phyloP scores from a whole-genome alignment of 2,329 filamentous ascomycete genomes.

The Penicillium nordicum region DNA sequence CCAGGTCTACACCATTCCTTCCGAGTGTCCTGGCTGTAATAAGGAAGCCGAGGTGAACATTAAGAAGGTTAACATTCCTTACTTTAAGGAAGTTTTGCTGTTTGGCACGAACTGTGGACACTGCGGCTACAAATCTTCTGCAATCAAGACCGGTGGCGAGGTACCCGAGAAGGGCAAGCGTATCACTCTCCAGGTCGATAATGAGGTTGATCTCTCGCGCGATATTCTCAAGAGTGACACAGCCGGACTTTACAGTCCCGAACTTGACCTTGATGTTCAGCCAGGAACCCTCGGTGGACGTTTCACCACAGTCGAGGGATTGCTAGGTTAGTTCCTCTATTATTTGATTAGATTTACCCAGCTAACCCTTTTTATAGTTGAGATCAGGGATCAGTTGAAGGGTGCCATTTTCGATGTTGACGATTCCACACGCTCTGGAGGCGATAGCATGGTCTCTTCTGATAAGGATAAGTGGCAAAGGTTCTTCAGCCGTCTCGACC shows the following conservation, averaged over 20 bases:
- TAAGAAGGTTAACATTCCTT: conserved; percentile 5
- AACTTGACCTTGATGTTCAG: conserved; percentile 63
- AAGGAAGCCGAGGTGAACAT: conserved; percentile 69
- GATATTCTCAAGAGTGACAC: conserved; percentile 97
- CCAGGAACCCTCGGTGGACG: conserved; percentile 91
- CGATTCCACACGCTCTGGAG: conserved; percentile 56
- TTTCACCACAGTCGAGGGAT: conserved; percentile 92
- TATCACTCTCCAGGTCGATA: conserved; percentile 72
- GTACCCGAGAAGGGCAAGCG: conserved; percentile 81
- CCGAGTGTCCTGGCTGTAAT: conserved; percentile 86
- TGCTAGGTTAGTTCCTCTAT: background rate
- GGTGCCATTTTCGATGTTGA: conserved; percentile 79
- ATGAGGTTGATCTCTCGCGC: conserved; percentile 70
- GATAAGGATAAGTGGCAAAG: conserved; percentile 70
- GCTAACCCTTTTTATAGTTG: conserved; percentile 61
- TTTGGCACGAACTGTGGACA: conserved; percentile 91
- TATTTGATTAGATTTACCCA: background rate
- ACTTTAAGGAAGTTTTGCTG: conserved; percentile 95
- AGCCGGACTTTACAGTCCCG: conserved; percentile 79
- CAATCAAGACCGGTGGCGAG: conserved; percentile 94
- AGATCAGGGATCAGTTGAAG: conserved; percentile 86
- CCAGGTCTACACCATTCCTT: conserved; percentile 89
- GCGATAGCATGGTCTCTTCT: conserved; percentile 69
- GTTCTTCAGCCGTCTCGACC: conserved; percentile 75
- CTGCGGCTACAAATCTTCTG: conserved; percentile 92